Evolutionary conservation across 805 yeast genomes (phyloP).

Genomic region (Saturnispora sekii): DNA sequence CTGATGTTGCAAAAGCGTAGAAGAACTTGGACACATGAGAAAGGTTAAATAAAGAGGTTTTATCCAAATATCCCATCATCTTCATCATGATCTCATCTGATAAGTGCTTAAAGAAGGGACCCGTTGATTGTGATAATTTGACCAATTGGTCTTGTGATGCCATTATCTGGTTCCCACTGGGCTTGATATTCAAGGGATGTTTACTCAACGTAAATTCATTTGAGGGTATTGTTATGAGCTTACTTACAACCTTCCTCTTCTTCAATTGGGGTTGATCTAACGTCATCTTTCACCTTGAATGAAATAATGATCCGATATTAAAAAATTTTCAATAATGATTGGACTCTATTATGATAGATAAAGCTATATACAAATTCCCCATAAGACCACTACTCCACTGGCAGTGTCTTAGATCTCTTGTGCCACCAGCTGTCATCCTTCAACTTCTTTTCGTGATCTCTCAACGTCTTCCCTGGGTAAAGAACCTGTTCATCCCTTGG

Average conservation of each 20-base stretch:
- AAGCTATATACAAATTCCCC: not conserved
- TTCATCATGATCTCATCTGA: slow-evolving; percentile 57
- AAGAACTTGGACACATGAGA: slow-evolving; percentile 54
- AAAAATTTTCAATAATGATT: not conserved
- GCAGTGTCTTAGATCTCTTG: slow-evolving; percentile 45
- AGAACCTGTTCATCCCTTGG: slow-evolving; percentile 53
- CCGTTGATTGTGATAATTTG: slow-evolving; percentile 34
- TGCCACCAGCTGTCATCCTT: slow-evolving; percentile 47
- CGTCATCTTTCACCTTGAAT: not conserved
- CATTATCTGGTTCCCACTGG: slow-evolving; percentile 50
- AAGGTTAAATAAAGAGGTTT: slow-evolving; percentile 39
- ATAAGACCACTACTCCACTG: slow-evolving; percentile 28
- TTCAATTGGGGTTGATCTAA: not conserved
- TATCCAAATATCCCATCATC: slow-evolving; percentile 39
- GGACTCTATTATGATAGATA: not conserved
- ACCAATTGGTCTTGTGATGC: slow-evolving; percentile 14
- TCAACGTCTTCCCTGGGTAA: slow-evolving; percentile 63
- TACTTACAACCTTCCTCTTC: slow-evolving; percentile 1
- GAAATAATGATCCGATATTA: not conserved
- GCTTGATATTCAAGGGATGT: slow-evolving; percentile 70
- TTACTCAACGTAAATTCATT: slow-evolving; percentile 23
- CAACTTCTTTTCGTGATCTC: slow-evolving; percentile 35
- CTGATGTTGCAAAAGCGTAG: slow-evolving; percentile 66
- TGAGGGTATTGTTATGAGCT: not conserved
- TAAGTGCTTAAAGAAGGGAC: slow-evolving; percentile 36